These are phyloP conservation scores for Colletotrichum sp. DNA, from an alignment of 2,329 filamentous ascomycete species.

Conservation along the genomic window DNA sequence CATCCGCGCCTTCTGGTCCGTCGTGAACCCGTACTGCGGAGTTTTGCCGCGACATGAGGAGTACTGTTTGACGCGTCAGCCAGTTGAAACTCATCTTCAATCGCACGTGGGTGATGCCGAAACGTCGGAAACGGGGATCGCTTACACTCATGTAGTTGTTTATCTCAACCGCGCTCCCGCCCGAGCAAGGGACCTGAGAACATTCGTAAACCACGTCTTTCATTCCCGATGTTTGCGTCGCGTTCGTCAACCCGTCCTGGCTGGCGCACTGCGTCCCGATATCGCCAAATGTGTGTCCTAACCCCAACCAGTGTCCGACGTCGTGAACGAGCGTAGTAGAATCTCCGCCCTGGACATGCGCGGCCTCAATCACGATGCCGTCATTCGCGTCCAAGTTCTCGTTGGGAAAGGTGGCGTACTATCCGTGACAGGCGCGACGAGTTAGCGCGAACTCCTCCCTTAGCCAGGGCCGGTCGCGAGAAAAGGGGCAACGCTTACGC, in stretches of 20 bases:
- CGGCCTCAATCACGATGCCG: slow-evolving; percentile 11
- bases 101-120: background rate
- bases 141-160: slow-evolving; percentile 28
- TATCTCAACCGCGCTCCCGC: slow-evolving; percentile 9
- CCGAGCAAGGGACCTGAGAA: slow-evolving; percentile 18
- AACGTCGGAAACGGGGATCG: background rate
- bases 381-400: slow-evolving; percentile 4
- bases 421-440: background rate
- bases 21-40: slow-evolving; percentile 23
- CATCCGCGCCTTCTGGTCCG: slow-evolving; percentile 28
- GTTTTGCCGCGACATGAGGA: slow-evolving; percentile 19
- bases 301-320: slow-evolving; percentile 22
- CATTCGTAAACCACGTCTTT: slow-evolving; percentile 19
- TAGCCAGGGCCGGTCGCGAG: background rate
- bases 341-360: slow-evolving; percentile 13
- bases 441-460: background rate
- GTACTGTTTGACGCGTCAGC: slow-evolving; percentile 5
- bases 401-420: slow-evolving; percentile 18
- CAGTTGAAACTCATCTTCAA: background rate
- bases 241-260: slow-evolving; percentile 23
- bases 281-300: slow-evolving; percentile 18
- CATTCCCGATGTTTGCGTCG: slow-evolving; percentile 23
- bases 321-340: slow-evolving; percentile 32
- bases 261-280: slow-evolving; percentile 18
- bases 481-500: background rate